Conservation (phyloP, 345 rosid genomes). For the Hevea brasiliensis region DNA sequence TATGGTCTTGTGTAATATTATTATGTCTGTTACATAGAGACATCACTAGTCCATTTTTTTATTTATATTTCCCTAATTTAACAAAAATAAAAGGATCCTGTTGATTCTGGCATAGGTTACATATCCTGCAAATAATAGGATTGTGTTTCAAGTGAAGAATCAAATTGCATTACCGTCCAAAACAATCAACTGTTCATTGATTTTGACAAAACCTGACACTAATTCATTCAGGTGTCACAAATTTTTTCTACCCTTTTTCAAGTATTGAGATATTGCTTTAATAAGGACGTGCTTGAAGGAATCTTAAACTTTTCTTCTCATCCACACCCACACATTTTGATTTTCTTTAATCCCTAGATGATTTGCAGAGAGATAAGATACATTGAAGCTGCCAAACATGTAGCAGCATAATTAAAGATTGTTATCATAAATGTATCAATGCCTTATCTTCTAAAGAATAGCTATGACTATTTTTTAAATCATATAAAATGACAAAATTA, state of each 20-base stretch:
- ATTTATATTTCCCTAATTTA: neutral
- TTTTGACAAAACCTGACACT: conserved; percentile 29
- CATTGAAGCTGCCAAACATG: neutral
- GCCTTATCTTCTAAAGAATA: too few relatives aligned
- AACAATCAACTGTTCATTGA: conserved; percentile 30
- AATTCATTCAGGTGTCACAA: neutral
- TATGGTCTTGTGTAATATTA: neutral
- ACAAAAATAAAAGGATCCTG: neutral
- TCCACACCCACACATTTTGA: neutral
- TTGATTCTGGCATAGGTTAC: conserved; percentile 11
- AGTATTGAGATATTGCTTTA: too few relatives aligned
- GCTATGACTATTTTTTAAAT: too few relatives aligned
- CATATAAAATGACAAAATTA: neutral
- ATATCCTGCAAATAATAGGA: conserved; percentile 21
- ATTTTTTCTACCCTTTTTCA: too few relatives aligned
- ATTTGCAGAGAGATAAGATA: neutral
- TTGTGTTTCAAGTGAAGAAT: conserved; percentile 17
- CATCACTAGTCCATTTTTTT: neutral
- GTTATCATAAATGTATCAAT: neutral
- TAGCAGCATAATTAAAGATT: conserved; percentile 3
- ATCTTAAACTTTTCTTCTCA: too few relatives aligned
- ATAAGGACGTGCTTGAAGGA: too few relatives aligned
- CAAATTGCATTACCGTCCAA: conserved; percentile 26
- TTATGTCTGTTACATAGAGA: neutral
- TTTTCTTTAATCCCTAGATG: neutral